Evolutionary conservation across 2,329 filamentous ascomycete species (phyloP).

Genomic region (Trichophyton equinum): DNA sequence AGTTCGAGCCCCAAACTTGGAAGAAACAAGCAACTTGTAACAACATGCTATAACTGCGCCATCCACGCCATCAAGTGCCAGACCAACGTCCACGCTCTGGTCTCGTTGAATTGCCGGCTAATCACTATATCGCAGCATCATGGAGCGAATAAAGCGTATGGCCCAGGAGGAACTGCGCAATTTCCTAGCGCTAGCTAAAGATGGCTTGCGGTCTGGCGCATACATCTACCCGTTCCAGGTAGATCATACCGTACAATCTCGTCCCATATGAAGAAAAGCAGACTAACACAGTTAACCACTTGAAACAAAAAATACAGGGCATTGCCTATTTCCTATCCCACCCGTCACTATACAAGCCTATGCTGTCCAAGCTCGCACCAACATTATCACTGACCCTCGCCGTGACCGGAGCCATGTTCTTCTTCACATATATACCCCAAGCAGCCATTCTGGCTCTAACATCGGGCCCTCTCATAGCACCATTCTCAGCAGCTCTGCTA

Average conservation of each 20-base stretch:
- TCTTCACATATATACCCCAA: slow-evolving; percentile 77
- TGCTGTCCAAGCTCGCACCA: slow-evolving; percentile 43
- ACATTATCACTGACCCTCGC: slow-evolving; percentile 58
- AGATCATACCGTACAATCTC: not conserved
- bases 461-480: slow-evolving; percentile 56
- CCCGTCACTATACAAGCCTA: slow-evolving; percentile 46
- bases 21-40: not conserved
- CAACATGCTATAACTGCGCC: not conserved
- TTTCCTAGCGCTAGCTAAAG: slow-evolving; percentile 49
- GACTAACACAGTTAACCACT: too few species aligned
- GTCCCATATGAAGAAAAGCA: too few species aligned
- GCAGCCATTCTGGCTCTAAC: slow-evolving; percentile 70
- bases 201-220: slow-evolving; percentile 61
- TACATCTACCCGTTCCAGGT: slow-evolving; percentile 78
- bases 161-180: slow-evolving; percentile 58
- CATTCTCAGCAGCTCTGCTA: slow-evolving; percentile 48
- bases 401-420: slow-evolving; percentile 71
- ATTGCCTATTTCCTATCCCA: slow-evolving; percentile 49
- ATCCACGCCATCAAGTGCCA: not conserved
- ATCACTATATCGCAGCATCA: slow-evolving; percentile 18
- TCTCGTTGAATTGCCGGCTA: not conserved
- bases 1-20: not conserved
- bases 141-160: slow-evolving; percentile 44
- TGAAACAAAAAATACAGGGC: slow-evolving; percentile 32
- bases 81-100: not conserved